These are phyloP conservation scores for Bullera alba DNA, from an alignment of 768 basidiomycete genomes.

Conservation along the genomic window DNA sequence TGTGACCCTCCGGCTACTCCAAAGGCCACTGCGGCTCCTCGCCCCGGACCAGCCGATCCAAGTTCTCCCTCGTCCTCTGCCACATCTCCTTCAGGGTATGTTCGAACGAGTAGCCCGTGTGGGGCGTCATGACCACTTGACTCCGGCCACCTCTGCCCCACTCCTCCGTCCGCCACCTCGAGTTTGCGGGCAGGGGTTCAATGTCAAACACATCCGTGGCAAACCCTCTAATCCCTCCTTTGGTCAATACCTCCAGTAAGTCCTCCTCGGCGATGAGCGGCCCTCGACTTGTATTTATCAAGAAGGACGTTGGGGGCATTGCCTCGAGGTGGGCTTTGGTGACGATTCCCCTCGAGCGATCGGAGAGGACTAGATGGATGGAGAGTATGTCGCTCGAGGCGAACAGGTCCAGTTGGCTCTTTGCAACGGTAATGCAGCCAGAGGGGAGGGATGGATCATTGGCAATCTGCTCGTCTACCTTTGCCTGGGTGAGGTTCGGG, in stretches of 20 bases:
- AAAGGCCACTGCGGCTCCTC: not conserved
- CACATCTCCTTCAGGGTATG: constrained; percentile 8
- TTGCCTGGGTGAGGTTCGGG: constrained; percentile 57
- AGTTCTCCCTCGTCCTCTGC: constrained; percentile 8
- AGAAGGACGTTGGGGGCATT: constrained; percentile 57
- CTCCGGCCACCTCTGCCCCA: constrained; percentile 15
- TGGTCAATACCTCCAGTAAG: constrained; percentile 51
- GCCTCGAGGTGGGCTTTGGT: constrained; percentile 19
- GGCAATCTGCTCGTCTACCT: constrained; percentile 54
- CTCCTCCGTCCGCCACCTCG: constrained; percentile 10
- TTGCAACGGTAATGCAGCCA: constrained; percentile 6
- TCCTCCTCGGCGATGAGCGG: constrained; percentile 60
- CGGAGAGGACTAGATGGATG: constrained; percentile 53
- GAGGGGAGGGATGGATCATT: constrained; percentile 50
- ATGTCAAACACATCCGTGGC: constrained; percentile 62
- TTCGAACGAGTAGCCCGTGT: constrained; percentile 16
- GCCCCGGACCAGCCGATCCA: constrained; percentile 5
- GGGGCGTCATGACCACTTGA: constrained; percentile 19
- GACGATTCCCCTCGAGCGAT: constrained; percentile 8
- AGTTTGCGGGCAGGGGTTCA: constrained; percentile 50
- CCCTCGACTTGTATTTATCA: constrained; percentile 64
- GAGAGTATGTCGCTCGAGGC: constrained; percentile 57
- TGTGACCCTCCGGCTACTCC: not conserved
- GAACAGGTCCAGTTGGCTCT: constrained; percentile 55
- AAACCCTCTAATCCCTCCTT: constrained; percentile 54